These are phyloP conservation scores for Irpex rosettiformis DNA, from an alignment of 1,284 basidiomycete species.

Conservation along the genomic window DNA sequence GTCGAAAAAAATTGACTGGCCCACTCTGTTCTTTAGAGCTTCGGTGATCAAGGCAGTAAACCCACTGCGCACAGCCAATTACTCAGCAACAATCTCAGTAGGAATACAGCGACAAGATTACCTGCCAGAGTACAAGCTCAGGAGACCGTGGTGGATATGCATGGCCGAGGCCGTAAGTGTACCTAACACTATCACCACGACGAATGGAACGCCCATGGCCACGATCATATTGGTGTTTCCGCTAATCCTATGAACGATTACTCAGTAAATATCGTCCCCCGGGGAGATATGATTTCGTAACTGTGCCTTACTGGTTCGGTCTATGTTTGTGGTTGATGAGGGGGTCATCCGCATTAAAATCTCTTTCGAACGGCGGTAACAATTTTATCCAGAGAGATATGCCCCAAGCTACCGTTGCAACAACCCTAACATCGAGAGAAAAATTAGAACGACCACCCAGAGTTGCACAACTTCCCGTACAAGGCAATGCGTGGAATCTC, in stretches of 20 bases:
- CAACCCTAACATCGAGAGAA: slow-evolving; percentile 34
- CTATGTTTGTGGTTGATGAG: slow-evolving; percentile 50
- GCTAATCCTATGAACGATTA: slow-evolving; percentile 37
- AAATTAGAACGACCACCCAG: neutral
- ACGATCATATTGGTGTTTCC: slow-evolving; percentile 43
- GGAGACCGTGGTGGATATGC: slow-evolving; percentile 53
- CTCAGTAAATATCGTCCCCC: neutral
- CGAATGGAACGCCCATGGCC: slow-evolving; percentile 43
- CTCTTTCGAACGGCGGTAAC: slow-evolving; percentile 49
- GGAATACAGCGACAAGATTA: slow-evolving; percentile 22
- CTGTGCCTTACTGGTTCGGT: slow-evolving; percentile 41
- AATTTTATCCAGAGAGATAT: slow-evolving; percentile 36
- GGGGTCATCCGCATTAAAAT: slow-evolving; percentile 48
- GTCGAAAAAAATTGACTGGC: slow-evolving; percentile 28
- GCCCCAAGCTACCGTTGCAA: slow-evolving; percentile 42
- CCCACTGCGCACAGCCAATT: slow-evolving; percentile 31
- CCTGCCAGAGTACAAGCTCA: slow-evolving; percentile 48
- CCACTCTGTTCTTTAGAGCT: slow-evolving; percentile 57
- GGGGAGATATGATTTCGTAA: neutral
- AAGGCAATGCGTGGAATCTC: slow-evolving; percentile 6
- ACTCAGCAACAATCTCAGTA: neutral
- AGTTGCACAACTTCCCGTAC: neutral
- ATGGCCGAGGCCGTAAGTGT: slow-evolving; percentile 40
- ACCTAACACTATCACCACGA: slow-evolving; percentile 35
- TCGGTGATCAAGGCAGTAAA: slow-evolving; percentile 48